Conservation (phyloP, 2,329 filamentous ascomycete genomes). For the Neofusicoccum ribis region DNA sequence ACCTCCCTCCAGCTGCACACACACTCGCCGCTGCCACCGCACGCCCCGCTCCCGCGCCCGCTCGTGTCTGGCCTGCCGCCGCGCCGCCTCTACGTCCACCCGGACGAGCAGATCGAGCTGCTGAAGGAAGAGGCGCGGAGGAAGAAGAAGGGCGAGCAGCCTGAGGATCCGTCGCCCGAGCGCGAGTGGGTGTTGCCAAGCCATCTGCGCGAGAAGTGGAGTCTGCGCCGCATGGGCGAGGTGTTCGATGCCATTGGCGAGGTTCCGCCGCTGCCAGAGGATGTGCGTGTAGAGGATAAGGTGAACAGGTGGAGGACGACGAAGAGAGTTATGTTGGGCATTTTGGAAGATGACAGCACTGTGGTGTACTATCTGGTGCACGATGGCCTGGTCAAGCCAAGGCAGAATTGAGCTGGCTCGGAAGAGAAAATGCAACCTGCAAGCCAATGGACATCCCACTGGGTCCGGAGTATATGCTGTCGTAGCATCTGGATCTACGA, state of each 20-base stretch:
- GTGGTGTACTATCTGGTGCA: conserved; percentile 83
- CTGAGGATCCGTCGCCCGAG: conserved; percentile 40
- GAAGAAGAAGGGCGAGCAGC: conserved; percentile 36
- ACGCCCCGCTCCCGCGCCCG: conserved; percentile 54
- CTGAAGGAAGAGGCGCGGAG: conserved; percentile 58
- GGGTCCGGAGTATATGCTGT: no score
- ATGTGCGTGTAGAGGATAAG: conserved; percentile 31
- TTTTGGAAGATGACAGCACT: conserved; percentile 76
- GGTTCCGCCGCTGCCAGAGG: conserved; percentile 42
- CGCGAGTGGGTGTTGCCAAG: conserved; percentile 76
- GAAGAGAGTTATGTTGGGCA: conserved; percentile 74
- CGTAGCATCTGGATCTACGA: no score
- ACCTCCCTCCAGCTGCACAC: conserved; percentile 58
- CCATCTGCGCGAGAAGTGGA: conserved; percentile 72
- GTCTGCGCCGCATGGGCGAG: conserved; percentile 62
- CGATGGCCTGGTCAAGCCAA: conserved; percentile 82
- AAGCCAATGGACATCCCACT: no score
- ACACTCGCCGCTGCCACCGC: conserved; percentile 41
- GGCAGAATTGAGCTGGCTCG: conserved; percentile 64
- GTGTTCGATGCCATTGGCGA: conserved; percentile 63
- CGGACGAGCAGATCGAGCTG: conserved; percentile 76
- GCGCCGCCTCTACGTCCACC: conserved; percentile 72
- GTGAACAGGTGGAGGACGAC: conserved; percentile 49
- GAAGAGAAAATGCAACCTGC: background rate
- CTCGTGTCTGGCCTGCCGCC: conserved; percentile 74